Base-by-base conservation (phyloP, 106 monocot genomes). In the Xerophyta viscosa region DNA sequence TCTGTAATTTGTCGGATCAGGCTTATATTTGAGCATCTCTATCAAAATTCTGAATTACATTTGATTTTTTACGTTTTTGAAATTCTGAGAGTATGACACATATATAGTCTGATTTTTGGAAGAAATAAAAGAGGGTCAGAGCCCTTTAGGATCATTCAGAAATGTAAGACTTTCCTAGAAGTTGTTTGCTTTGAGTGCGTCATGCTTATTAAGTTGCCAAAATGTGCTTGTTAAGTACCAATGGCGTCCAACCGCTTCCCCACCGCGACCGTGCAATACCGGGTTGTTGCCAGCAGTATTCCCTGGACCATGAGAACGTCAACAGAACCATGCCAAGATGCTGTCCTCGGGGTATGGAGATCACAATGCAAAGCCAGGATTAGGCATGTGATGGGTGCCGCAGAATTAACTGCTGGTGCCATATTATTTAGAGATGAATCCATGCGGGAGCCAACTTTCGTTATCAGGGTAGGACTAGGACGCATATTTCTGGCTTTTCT, bases 391-490 rank as follows among this genome's bases (percentile, higher is more conserved):
- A 25, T 77, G 3, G 86, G 78, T 1, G 78, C 75, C 0, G 85
- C 75, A 51, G 77, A 83, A 13, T 46, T 91, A 55, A 81, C 85
- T 27, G 85, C 91, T 0, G 81, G 82, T 1, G 81, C 77, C 11
- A 67, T 72, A 44, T 68, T 91, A 46, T 91, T 91, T 46, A 84
- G 91, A 1, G 77, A 91, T 37, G 81, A 91, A 51, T 86, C 81
- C 75, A 60, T 82, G 67, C 69, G 71, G 13, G 63, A 50, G 3
- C 21, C 62, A 8, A 65, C 33, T 46, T 65, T 69, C 14, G 68
- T 57, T n/a, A 1, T 5, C 42, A 31, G 59, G 66, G 17, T 55
- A 68, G 28, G 69, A n/a, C n/a, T n/a, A n/a, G n/a, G n/a, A n/a
- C n/a, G n/a, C n/a, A n/a, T n/a, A n/a, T n/a, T n/a, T n/a, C n/a